Percentiles rank a stretch among this genome's conserved stretches.
These are phyloP conservation scores for Amniculicola lignicola DNA, from an alignment of 495 filamentous ascomycete genomes.

Conservation along the genomic window DNA sequence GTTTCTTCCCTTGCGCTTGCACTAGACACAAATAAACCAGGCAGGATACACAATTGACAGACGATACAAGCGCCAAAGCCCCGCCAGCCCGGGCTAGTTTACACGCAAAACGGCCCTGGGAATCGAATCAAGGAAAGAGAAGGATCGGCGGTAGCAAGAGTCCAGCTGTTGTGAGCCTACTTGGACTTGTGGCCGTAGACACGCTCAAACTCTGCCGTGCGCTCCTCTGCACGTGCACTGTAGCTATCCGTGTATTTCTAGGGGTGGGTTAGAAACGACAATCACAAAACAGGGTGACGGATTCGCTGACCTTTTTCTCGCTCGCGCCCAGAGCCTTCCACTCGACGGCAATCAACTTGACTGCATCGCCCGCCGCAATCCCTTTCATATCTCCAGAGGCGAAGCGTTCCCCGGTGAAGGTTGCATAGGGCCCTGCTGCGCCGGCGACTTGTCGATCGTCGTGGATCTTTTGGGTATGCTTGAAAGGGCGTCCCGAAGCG, in stretches of 20 bases:
- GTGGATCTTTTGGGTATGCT: constrained; percentile 37
- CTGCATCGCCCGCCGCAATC: constrained; percentile 35
- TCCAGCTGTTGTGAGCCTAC: not conserved
- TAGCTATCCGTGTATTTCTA: constrained; percentile 14
- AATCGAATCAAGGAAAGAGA: not conserved
- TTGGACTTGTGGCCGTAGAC: not conserved
- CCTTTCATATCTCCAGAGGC: constrained; percentile 49
- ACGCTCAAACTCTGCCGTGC: not conserved
- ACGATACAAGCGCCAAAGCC: no score
- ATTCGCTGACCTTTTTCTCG: constrained; percentile 53
- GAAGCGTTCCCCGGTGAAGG: constrained; percentile 50
- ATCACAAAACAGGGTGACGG: not conserved
- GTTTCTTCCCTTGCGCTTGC: no score
- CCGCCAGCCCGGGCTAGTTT: not conserved
- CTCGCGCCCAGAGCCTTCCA: constrained; percentile 54
- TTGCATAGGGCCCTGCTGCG: constrained; percentile 41
- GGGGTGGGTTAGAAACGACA: not conserved
- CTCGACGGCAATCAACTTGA: constrained; percentile 44
- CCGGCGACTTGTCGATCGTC: constrained; percentile 61
- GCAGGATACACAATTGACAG: no score
- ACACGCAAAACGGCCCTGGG: not conserved
- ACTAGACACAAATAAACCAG: no score
- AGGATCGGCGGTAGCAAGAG: not conserved
- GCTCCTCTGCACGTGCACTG: not conserved
- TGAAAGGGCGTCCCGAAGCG: not conserved